phyloP scores from a whole-genome alignment of 495 filamentous ascomycete genomes.

The Lophium mytilinum region DNA sequence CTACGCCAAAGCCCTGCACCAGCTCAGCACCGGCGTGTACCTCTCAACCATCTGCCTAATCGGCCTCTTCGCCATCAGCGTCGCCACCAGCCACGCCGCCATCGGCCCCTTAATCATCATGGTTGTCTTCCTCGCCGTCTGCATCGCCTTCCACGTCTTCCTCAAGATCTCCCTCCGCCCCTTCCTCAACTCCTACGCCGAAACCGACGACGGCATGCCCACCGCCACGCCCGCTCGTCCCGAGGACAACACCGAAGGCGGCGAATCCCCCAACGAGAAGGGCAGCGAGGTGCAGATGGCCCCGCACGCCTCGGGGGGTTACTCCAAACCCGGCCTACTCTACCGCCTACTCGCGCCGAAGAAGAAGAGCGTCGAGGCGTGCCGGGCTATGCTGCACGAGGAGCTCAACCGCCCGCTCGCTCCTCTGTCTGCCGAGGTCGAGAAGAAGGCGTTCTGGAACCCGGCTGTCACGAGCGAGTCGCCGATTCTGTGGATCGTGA shows the following conservation, averaged over 20 bases:
- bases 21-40: slow-evolving; percentile 83
- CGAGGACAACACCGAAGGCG: slow-evolving; percentile 24
- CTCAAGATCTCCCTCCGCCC: slow-evolving; percentile 74
- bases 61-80: slow-evolving; percentile 72
- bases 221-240: slow-evolving; percentile 4
- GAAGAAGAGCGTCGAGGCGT: slow-evolving; percentile 59
- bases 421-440: slow-evolving; percentile 50
- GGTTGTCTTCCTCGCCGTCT: slow-evolving; percentile 73
- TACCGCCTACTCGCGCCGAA: slow-evolving; percentile 72
- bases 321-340: slow-evolving; percentile 46
- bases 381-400: too few species aligned
- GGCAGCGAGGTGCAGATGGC: slow-evolving; percentile 31
- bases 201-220: slow-evolving; percentile 40
- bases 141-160: slow-evolving; percentile 71
- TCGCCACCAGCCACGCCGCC: slow-evolving; percentile 37
- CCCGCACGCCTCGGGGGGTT: slow-evolving; percentile 28
- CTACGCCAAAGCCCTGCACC: slow-evolving; percentile 85
- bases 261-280: not conserved
- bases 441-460: slow-evolving; percentile 54
- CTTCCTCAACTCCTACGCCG: slow-evolving; percentile 71
- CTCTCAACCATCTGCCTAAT: slow-evolving; percentile 79
- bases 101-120: slow-evolving; percentile 76
- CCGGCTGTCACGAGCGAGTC: slow-evolving; percentile 54
- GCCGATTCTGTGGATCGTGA: slow-evolving; percentile 62
- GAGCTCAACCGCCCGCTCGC: slow-evolving; percentile 59